Percentiles rank a stretch among this genome's conserved stretches.
Evolutionary conservation across 305 asterid genomes (phyloP).

Genomic region (Salvia sclarea): DNA sequence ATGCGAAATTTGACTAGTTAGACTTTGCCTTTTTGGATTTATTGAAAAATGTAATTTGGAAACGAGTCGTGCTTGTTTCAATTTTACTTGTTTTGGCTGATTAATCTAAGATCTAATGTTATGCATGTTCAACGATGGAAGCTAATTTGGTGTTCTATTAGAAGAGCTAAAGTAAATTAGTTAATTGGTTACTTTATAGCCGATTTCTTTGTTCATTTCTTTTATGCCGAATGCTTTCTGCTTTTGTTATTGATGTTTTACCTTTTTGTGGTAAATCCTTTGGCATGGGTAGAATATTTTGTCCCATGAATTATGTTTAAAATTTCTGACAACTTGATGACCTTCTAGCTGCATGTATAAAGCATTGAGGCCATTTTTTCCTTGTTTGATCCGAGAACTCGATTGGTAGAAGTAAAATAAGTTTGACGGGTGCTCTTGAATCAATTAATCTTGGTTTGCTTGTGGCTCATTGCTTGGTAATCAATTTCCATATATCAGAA

Average conservation of each 20-base stretch:
- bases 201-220: neutral
- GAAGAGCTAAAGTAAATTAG: neutral
- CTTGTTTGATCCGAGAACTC: neutral
- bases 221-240: neutral
- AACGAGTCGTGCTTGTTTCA: neutral
- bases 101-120: neutral
- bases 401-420: neutral
- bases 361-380: neutral
- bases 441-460: neutral
- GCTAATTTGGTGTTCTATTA: conserved; percentile 8
- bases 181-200: neutral
- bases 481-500: neutral
- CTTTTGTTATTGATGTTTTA: neutral
- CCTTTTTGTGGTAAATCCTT: neutral
- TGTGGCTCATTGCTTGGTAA: conserved; percentile 8
- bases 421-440: neutral
- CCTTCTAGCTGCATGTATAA: neutral
- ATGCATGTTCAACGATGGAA: neutral
- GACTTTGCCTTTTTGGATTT: neutral
- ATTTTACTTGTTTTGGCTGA: neutral
- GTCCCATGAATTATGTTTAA: too few relatives aligned
- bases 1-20: neutral
- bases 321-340: neutral
- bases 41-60: neutral
- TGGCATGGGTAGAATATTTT: too few relatives aligned